Conservation (phyloP, 257 asterid genomes). For the Forsythia viridissima region DNA sequence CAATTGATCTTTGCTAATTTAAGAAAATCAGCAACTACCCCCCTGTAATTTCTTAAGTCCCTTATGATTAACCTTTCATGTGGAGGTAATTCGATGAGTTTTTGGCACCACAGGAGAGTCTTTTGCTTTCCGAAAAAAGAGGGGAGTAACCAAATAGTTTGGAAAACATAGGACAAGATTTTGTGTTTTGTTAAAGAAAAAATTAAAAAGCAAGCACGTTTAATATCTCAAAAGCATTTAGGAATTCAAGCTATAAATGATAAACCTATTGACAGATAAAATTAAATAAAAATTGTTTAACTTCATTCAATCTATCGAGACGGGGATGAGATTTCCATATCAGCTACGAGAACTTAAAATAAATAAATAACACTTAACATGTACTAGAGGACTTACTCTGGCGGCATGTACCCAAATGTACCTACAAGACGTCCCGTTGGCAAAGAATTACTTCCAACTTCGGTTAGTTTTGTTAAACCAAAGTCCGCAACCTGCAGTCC, state of each 20-base stretch:
- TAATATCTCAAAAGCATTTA: not conserved
- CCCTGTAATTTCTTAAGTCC: not conserved
- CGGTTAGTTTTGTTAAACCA: conserved; percentile 89
- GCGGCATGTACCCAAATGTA: conserved; percentile 98
- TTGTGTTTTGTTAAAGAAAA: not conserved
- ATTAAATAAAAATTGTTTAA: not conserved
- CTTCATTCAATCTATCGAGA: not conserved
- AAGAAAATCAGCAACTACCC: not conserved
- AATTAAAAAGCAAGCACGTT: not conserved
- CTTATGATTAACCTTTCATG: not conserved
- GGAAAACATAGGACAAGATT: not conserved
- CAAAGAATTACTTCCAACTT: conserved; percentile 79
- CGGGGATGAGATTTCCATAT: not conserved
- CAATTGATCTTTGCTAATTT: not conserved
- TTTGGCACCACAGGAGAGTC: not conserved
- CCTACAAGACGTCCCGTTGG: conserved; percentile 91
- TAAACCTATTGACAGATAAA: not conserved
- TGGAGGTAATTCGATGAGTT: not conserved
- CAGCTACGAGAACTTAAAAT: not conserved
- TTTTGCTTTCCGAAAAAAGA: not conserved
- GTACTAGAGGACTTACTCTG: conserved; percentile 66
- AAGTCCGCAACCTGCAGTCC: conserved; percentile 88
- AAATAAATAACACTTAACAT: not conserved
- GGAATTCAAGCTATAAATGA: not conserved
- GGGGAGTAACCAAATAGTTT: not conserved